Evolutionary conservation across 2,329 filamentous ascomycete species (phyloP).

Genomic region (Scedosporium aurantiacum): DNA sequence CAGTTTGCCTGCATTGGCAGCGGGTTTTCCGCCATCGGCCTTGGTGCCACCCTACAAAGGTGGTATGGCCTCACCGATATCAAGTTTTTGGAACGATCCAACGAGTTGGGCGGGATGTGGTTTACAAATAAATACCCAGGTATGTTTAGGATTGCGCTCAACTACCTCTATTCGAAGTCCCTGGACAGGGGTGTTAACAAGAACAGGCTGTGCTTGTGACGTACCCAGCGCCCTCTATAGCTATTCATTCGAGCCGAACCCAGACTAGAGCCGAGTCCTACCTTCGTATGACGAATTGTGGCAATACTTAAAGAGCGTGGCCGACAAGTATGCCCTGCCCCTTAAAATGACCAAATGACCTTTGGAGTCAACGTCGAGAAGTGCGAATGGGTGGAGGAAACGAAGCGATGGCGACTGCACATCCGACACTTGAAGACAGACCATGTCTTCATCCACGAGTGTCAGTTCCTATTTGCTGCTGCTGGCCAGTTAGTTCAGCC

Average conservation of each 20-base stretch:
- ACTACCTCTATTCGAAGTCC: no score
- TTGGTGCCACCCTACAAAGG: no score
- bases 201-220: not conserved
- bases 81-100: no score
- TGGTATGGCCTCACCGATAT: no score
- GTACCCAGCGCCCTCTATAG: slow-evolving; percentile 15
- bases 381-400: slow-evolving; percentile 14
- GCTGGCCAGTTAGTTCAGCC: slow-evolving; percentile 10
- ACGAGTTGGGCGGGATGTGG: no score
- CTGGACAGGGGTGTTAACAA: no score
- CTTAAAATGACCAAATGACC: slow-evolving; percentile 13
- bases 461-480: not conserved
- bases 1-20: no score
- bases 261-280: slow-evolving; percentile 16
- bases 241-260: slow-evolving; percentile 17
- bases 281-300: slow-evolving; percentile 17
- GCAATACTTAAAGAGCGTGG: slow-evolving; percentile 13
- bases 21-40: no score
- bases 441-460: slow-evolving; percentile 2
- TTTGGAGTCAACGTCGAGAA: slow-evolving; percentile 13
- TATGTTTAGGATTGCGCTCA: no score
- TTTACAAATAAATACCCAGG: no score
- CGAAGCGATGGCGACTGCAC: slow-evolving; percentile 12
- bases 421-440: slow-evolving; percentile 10
- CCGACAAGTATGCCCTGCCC: slow-evolving; percentile 12